Evolutionary conservation across 345 rosid genomes (phyloP).

Genomic region (Sonneratia caseolaris): DNA sequence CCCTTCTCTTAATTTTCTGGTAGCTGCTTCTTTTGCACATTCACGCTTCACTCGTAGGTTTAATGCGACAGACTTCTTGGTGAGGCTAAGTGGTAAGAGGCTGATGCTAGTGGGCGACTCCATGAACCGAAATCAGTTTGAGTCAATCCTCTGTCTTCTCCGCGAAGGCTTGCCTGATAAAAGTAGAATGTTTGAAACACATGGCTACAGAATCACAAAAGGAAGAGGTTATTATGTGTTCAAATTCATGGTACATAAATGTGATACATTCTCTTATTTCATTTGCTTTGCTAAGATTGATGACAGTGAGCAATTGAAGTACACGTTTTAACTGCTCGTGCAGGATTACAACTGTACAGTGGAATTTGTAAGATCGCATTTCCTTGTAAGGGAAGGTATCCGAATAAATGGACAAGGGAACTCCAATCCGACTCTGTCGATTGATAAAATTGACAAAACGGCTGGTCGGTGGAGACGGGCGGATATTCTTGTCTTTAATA

Average conservation of each 20-base stretch:
- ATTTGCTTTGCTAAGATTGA: not conserved
- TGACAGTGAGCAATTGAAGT: not conserved
- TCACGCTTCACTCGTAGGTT: slow-evolving; percentile 54
- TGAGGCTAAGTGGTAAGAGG: slow-evolving; percentile 68
- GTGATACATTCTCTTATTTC: not conserved
- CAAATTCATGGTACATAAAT: slow-evolving; percentile 49
- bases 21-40: slow-evolving; percentile 18
- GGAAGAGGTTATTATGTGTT: slow-evolving; percentile 81
- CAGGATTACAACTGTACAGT: slow-evolving; percentile 83
- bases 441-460: slow-evolving; percentile 76
- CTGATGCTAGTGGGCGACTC: slow-evolving; percentile 93
- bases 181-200: slow-evolving; percentile 63
- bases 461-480: slow-evolving; percentile 63
- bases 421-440: slow-evolving; percentile 68
- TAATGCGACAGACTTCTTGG: slow-evolving; percentile 91
- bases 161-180: slow-evolving; percentile 60
- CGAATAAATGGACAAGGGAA: slow-evolving; percentile 60
- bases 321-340: slow-evolving; percentile 15
- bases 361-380: slow-evolving; percentile 88
- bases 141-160: slow-evolving; percentile 80
- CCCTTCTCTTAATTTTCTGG: not conserved
- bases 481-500: slow-evolving; percentile 82
- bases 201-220: slow-evolving; percentile 72
- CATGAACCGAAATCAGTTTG: slow-evolving; percentile 88
- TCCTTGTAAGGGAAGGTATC: slow-evolving; percentile 86